Conservation (phyloP, 2,329 filamentous ascomycete genomes). For the Fusarium pseudocircinatum region DNA sequence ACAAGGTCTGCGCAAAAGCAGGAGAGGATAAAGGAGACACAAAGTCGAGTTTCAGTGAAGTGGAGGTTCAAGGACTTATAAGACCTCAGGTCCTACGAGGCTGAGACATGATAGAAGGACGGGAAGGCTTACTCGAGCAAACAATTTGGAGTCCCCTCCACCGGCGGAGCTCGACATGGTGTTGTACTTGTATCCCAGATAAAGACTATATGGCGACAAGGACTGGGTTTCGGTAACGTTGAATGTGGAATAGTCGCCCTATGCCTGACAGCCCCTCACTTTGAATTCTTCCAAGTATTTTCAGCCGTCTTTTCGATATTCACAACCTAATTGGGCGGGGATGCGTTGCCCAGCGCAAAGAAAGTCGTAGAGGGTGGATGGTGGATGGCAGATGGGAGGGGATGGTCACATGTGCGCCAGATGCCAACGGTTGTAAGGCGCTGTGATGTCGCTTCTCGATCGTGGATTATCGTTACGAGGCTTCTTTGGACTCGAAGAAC, state of each 20-base stretch:
- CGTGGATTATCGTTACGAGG: conserved; percentile 15
- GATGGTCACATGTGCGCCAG: conserved; percentile 43
- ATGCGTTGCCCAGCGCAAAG: conserved; percentile 31
- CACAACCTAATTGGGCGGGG: conserved; percentile 40
- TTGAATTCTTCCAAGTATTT: conserved; percentile 21
- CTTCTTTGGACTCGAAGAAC: neutral
- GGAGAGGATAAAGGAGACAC: neutral
- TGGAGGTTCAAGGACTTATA: conserved; percentile 9
- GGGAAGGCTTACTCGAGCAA: conserved; percentile 81
- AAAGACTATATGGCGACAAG: conserved; percentile 21
- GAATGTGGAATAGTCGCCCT: conserved; percentile 37
- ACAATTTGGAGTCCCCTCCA: conserved; percentile 98
- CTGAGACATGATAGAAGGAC: conserved; percentile 29
- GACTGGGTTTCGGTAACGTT: conserved; percentile 29
- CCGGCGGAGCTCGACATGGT: conserved; percentile 65
- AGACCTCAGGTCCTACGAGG: conserved; percentile 24
- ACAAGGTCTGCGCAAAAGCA: neutral
- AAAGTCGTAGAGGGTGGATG: conserved; percentile 40
- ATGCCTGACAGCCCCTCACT: conserved; percentile 41
- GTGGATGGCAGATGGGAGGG: conserved; percentile 27
- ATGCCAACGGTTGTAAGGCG: conserved; percentile 31
- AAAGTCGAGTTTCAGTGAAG: conserved; percentile 8
- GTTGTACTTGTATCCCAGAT: conserved; percentile 44
- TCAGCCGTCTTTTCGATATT: conserved; percentile 21
- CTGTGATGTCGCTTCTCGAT: conserved; percentile 29